Percentiles rank a stretch among this genome's conserved stretches.
phyloP scores from a whole-genome alignment of 2,329 filamentous ascomycete genomes.

The Cytospora mali region DNA sequence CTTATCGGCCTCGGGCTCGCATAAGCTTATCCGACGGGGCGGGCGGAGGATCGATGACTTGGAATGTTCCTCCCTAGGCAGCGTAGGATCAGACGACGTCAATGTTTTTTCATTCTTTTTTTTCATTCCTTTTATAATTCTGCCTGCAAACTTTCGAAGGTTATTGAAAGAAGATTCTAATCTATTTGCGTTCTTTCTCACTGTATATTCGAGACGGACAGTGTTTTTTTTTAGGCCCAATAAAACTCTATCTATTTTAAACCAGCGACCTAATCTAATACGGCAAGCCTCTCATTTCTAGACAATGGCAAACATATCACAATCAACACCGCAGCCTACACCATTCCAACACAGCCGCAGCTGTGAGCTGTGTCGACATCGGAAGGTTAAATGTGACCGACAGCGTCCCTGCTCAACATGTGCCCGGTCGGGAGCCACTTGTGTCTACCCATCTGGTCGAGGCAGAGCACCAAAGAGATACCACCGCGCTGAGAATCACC shows the following conservation, averaged over 20 bases:
- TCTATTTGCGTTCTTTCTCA: too few species aligned
- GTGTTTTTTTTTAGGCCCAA: too few species aligned
- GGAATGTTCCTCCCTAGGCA: not conserved
- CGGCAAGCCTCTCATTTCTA: too few species aligned
- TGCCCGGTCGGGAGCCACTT: conserved; percentile 16
- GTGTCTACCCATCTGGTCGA: conserved; percentile 26
- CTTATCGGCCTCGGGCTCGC: conserved; percentile 13
- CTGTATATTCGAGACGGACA: too few species aligned
- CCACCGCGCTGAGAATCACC: conserved; percentile 13
- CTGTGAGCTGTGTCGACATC: conserved; percentile 25
- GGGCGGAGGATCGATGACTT: not conserved
- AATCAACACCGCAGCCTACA: not conserved
- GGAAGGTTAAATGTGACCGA: conserved; percentile 26
- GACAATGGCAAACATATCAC: conserved; percentile 12
- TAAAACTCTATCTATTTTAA: too few species aligned
- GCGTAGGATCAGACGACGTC: not conserved
- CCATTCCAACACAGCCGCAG: conserved; percentile 10
- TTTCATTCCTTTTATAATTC: too few species aligned
- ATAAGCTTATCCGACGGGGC: conserved; percentile 14
- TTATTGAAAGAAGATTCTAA: too few species aligned
- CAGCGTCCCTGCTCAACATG: conserved; percentile 23
- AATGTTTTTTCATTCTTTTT: not conserved
- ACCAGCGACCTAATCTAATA: too few species aligned
- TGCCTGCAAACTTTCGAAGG: too few species aligned
- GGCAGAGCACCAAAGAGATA: conserved; percentile 30